Conservation (phyloP, 768 basidiomycete genomes). For the Amanita rubescens region DNA sequence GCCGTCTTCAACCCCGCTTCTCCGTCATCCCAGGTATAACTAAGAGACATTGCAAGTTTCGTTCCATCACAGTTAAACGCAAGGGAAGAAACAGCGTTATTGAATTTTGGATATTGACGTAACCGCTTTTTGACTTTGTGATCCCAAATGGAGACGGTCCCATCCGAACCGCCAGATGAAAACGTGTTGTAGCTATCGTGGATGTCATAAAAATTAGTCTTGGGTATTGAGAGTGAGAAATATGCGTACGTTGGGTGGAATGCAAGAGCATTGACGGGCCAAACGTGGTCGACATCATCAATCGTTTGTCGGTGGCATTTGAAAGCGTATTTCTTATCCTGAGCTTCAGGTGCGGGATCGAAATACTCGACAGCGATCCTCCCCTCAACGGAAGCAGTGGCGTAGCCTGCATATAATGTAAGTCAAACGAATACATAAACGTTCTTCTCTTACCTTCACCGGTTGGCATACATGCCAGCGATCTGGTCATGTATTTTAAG, state of each 20-base stretch:
- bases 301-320: constrained; percentile 92
- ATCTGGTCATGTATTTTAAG: constrained; percentile 91
- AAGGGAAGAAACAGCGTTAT: constrained; percentile 65
- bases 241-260: constrained; percentile 77
- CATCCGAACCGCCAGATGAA: constrained; percentile 92
- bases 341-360: constrained; percentile 66
- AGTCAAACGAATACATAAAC: neutral
- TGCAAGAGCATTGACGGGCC: constrained; percentile 91
- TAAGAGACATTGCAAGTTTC: constrained; percentile 74
- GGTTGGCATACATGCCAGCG: constrained; percentile 86
- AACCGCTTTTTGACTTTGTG: constrained; percentile 94
- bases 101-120: constrained; percentile 81
- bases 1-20: constrained; percentile 63
- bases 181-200: constrained; percentile 78
- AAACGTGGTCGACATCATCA: constrained; percentile 90
- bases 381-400: constrained; percentile 90
- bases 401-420: constrained; percentile 55
- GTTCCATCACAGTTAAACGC: constrained; percentile 81
- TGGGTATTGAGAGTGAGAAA: neutral
- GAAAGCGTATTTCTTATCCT: constrained; percentile 91
- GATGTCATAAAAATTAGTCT: neutral
- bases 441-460: constrained; percentile 60
- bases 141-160: constrained; percentile 94
- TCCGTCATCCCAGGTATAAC: constrained; percentile 89
- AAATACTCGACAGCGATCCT: constrained; percentile 97